phyloP scores from a whole-genome alignment of 106 monocot species.

The Agapanthus africanus region DNA sequence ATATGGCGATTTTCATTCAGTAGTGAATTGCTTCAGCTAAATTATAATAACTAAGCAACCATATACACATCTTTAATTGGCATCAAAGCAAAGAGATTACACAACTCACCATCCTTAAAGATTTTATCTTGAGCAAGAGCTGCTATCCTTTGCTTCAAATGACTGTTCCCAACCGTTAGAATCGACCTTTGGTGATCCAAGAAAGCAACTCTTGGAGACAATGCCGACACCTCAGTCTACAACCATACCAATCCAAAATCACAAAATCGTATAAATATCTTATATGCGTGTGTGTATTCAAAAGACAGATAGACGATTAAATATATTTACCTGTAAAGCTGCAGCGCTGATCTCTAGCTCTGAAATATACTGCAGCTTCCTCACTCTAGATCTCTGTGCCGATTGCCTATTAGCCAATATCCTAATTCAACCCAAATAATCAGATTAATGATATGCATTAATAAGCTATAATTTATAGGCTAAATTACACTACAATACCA shows the following conservation, averaged over 20 bases:
- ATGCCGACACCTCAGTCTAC: conserved; percentile 81
- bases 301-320: too few relatives aligned
- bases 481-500: not conserved
- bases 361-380: conserved; percentile 87
- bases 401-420: conserved; percentile 81
- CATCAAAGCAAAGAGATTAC: too few relatives aligned
- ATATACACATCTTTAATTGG: too few relatives aligned
- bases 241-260: not conserved
- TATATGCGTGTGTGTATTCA: not conserved
- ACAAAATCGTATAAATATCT: not conserved
- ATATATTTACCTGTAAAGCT: conserved; percentile 41
- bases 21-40: too few relatives aligned
- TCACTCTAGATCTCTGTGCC: conserved; percentile 79
- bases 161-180: conserved; percentile 71
- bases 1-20: too few relatives aligned
- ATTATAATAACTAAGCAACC: too few relatives aligned
- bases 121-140: conserved; percentile 79
- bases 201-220: conserved; percentile 80
- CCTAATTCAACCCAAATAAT: conserved; percentile 19
- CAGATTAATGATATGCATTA: not conserved
- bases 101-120: conserved; percentile 69
- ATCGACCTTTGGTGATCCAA: conserved; percentile 85
- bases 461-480: not conserved
- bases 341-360: conserved; percentile 83
- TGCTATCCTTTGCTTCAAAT: conserved; percentile 80